Base-by-base conservation (phyloP, 257 asterid species). In the Scutellaria baicalensis region DNA sequence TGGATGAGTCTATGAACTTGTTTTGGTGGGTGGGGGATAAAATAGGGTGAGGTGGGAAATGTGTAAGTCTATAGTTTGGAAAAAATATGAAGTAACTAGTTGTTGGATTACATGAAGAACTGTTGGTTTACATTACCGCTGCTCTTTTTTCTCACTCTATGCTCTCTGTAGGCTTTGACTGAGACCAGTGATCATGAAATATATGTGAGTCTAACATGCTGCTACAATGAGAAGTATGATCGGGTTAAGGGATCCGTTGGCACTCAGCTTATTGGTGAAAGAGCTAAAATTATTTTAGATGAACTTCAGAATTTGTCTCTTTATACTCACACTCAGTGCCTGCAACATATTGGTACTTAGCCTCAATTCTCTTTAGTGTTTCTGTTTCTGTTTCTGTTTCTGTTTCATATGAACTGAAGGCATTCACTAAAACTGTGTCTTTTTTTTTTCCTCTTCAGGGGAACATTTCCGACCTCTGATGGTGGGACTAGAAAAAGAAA, bases 211-310 rank as follows among this genome's bases (percentile, higher is more conserved):
- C 83, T 94, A 77, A 86, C 97, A 59, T 86, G 92, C 85, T 81
- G 91, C 89, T 94, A 85, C 74, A 83, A 85, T 49, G 92, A 86
- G 74, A 84, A 78, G 62, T 67, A 78, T 62, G 97, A 94, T 52
- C 83, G 88, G 51, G 90, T 75, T 58, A 91, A 78, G 81, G 99
- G 99, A 75, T 81, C 90, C 62, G 99, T 94, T 77, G 96, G 97
- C 77, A 89, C 97, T 65, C 96, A 94, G 73, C 96, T 91, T 36
- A 73, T 89, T 65, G 96, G 97, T 59, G 99, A 94, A 83, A 84
- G 99, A 69, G 97, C 96, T 23, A 80, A 89, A 76, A 86, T 94
- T 77, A 89, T 94, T 59, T 81, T 94, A 80, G 96, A 91, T 79
- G 97, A 94, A 79, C 86, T 91, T 70, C 91, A 81, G 63, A 71